Base-by-base conservation (phyloP, 2,329 filamentous ascomycete genomes). In the Paracoccidioides brasiliensis region DNA sequence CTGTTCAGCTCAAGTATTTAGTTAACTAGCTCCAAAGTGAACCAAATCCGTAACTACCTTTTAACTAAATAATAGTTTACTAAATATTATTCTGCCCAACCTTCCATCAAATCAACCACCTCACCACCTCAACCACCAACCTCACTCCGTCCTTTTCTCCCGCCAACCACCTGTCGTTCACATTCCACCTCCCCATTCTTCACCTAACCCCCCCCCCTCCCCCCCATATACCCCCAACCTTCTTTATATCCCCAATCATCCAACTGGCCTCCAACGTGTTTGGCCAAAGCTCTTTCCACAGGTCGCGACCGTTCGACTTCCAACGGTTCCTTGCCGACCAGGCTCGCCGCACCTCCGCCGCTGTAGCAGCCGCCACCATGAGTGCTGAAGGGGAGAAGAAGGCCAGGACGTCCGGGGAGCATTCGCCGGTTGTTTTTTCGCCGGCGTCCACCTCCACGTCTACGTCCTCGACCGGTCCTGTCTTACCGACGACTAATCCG, bases 401-500 rank as follows among this genome's bases (percentile, higher is more conserved):
- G 76, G 84, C 80, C 64, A 85, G 90, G 69, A 78, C 83, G 65
- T 95, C 89, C 49, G 86, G 86, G 71, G 90, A 95, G 71, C 64
- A 68, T 54, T 69, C 70, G 60, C 67, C 63, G 12, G 30, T 33
- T 6, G 54, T 58, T 9, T 50, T 61, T 9, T 55, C 57, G n/a
- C 22, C 22, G 22, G 22, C 22, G 22, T 22, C 22, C 22, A 22
- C 22, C 22, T 22, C 22, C 22, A 22, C 2, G 22, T 22, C 22
- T 22, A 22, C 15, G 15, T 40, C 48, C n/a, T 50, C 48, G 8
- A 28, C 48, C 28, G 69, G 69, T 58, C 66, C 66, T 49, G 78
- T 89, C 57, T 78, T 96, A 68, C 90, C 90, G 35, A 90, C 85
- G 9, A 81, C 88, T 70, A 95, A 91, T 70, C 86, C 85, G 30